These are phyloP conservation scores for Alnus glutinosa DNA, from an alignment of 306 rosid genomes.

Conservation along the genomic window DNA sequence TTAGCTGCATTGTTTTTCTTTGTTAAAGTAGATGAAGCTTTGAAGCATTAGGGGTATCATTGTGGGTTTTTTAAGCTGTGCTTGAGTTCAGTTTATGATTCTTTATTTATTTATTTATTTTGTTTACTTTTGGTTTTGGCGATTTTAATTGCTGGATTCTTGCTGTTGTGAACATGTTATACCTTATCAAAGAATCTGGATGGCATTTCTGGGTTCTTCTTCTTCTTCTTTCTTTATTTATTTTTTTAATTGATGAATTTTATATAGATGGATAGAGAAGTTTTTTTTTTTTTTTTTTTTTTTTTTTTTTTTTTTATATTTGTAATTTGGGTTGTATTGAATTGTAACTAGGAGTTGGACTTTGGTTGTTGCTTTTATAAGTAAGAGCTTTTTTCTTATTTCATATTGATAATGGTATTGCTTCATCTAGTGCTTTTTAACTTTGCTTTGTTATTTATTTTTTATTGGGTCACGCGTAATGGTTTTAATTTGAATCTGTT, in stretches of 20 bases:
- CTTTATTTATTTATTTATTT: not conserved
- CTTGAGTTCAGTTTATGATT: constrained; percentile 20
- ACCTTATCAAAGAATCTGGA: not conserved
- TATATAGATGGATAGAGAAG: constrained; percentile 11
- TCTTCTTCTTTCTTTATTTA: not conserved
- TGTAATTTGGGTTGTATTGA: constrained; percentile 35
- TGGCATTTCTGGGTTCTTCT: not conserved
- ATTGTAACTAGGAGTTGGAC: constrained; percentile 32
- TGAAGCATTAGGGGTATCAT: constrained; percentile 6
- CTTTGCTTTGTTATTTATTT: not conserved
- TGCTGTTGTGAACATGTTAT: not conserved
- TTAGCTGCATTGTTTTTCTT: constrained; percentile 33
- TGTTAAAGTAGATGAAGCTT: constrained; percentile 21
- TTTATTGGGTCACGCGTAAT: not conserved
- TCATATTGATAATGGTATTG: not conserved
- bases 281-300: constrained; percentile 6
- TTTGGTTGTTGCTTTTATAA: constrained; percentile 8
- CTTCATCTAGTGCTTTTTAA: not conserved
- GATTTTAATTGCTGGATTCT: constrained; percentile 21
- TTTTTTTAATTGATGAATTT: not conserved
- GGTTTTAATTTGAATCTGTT: not conserved
- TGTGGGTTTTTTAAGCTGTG: constrained; percentile 20
- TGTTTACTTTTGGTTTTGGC: not conserved
- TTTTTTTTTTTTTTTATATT: constrained; percentile 1
- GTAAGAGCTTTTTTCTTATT: constrained; percentile 1